phyloP scores from a whole-genome alignment of 495 filamentous ascomycete genomes.

The Oleoguttula mirabilis region DNA sequence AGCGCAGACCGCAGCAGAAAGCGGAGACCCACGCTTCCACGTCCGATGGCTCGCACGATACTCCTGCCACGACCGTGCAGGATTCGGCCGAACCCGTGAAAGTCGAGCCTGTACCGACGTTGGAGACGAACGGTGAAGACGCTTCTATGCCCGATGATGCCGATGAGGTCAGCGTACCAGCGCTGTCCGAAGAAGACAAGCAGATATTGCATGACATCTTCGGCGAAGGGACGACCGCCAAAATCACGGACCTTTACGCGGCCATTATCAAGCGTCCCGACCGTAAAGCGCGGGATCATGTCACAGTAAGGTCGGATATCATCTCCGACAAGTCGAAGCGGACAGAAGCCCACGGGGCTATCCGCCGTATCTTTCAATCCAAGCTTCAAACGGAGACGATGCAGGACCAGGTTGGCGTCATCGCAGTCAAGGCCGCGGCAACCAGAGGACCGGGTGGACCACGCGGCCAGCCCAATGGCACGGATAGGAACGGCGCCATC shows the following conservation, averaged over 20 bases:
- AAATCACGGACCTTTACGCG: conserved; percentile 23
- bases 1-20: conserved; percentile 4
- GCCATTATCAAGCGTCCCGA: conserved; percentile 21
- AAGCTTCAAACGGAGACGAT: conserved; percentile 53
- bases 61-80: neutral
- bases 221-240: conserved; percentile 18
- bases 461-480: conserved; percentile 8
- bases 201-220: conserved; percentile 23
- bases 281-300: conserved; percentile 32
- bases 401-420: conserved; percentile 36
- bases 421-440: conserved; percentile 43
- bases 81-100: neutral
- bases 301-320: conserved; percentile 26
- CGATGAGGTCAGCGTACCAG: neutral
- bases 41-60: neutral
- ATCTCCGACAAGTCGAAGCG: conserved; percentile 50
- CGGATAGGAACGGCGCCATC: conserved; percentile 18
- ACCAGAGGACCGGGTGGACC: conserved; percentile 22
- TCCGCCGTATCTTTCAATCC: conserved; percentile 59
- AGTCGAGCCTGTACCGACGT: neutral
- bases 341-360: conserved; percentile 48
- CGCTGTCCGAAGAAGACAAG: conserved; percentile 14
- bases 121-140: neutral
- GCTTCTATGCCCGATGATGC: neutral
- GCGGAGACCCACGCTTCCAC: conserved; percentile 5